These are phyloP conservation scores for Teratosphaeria destructans DNA, from an alignment of 2,329 filamentous ascomycete species.

Conservation along the genomic window DNA sequence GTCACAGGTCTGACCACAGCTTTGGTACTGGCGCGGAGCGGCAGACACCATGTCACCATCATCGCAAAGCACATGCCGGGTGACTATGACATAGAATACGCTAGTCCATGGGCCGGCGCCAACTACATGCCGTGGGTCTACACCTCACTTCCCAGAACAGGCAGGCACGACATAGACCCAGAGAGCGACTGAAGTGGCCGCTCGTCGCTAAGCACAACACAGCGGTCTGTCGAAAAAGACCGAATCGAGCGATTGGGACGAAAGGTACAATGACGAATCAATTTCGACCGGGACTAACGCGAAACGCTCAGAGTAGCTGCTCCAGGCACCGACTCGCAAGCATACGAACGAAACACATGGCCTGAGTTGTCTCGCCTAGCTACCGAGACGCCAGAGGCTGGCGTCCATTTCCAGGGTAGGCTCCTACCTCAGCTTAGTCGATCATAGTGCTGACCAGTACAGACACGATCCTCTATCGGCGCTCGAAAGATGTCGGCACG, in stretches of 20 bases:
- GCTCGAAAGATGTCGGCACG: slow-evolving; percentile 50
- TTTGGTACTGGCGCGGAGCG: slow-evolving; percentile 48
- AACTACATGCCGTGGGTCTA: slow-evolving; percentile 53
- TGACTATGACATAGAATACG: slow-evolving; percentile 85
- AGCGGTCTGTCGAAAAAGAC: not conserved
- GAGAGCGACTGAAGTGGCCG: not conserved
- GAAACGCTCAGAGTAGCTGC: slow-evolving; percentile 27
- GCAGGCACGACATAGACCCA: not conserved
- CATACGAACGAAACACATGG: slow-evolving; percentile 36
- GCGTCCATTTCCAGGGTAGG: slow-evolving; percentile 60
- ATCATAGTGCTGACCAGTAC: not conserved
- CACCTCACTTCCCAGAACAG: not conserved
- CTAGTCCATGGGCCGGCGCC: slow-evolving; percentile 80
- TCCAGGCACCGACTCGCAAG: slow-evolving; percentile 28
- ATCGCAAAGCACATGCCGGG: slow-evolving; percentile 86
- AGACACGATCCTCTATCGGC: slow-evolving; percentile 47
- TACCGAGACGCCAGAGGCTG: slow-evolving; percentile 61
- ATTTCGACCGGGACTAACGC: not conserved
- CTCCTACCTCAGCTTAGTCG: not conserved
- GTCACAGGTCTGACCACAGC: slow-evolving; percentile 58
- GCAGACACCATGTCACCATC: slow-evolving; percentile 53
- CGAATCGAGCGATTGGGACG: not conserved
- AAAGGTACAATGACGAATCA: not conserved
- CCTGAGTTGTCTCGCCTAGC: slow-evolving; percentile 33
- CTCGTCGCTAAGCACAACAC: not conserved